Conservation (phyloP, 2,329 filamentous ascomycete genomes). For the Colletotrichum aenigma region DNA sequence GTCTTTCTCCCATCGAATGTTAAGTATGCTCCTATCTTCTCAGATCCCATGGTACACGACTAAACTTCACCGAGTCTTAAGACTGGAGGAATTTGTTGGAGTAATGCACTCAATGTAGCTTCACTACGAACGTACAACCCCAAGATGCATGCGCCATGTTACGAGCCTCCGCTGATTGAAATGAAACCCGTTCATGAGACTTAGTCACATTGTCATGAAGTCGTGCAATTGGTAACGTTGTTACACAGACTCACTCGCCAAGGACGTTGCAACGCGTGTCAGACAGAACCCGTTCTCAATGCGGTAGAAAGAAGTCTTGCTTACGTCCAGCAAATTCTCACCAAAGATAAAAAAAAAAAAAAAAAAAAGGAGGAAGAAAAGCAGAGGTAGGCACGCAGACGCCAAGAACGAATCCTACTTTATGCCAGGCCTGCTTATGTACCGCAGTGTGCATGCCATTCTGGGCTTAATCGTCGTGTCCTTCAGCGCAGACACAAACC, state of each 20-base stretch:
- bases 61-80: background rate
- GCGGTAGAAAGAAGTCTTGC: background rate
- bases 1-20: background rate
- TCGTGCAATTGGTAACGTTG: background rate
- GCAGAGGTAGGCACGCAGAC: background rate
- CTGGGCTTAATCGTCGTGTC: background rate
- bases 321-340: background rate
- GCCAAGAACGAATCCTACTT: background rate
- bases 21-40: background rate
- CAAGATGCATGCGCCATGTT: background rate
- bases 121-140: background rate
- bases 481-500: background rate
- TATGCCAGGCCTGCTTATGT: background rate
- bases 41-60: background rate
- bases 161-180: background rate
- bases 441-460: background rate
- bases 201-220: background rate
- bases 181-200: fast-evolving
- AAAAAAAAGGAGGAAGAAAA: background rate
- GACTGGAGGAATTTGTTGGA: background rate
- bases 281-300: background rate
- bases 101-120: background rate
- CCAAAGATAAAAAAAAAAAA: background rate
- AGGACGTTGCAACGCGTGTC: background rate
- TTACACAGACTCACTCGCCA: background rate